A percentile compares a stretch with the other conserved stretches of the same genome.
These are phyloP conservation scores for Gossypium bickii DNA, from an alignment of 345 rosid species.

Conservation along the genomic window DNA sequence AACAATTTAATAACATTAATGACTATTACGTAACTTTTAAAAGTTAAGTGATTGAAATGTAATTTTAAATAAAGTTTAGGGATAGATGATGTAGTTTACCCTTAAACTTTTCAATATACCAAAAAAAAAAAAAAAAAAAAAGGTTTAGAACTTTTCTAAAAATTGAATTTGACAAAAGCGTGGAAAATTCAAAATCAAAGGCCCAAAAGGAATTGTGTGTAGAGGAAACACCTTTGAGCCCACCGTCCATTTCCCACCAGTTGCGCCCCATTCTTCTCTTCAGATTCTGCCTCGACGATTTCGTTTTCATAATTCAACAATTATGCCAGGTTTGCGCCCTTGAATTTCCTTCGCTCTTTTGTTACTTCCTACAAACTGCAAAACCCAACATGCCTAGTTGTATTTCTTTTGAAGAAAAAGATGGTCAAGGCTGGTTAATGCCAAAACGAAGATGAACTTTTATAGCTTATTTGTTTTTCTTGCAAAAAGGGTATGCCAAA, in stretches of 20 bases:
- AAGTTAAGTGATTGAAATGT: too few species aligned
- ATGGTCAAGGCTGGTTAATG: background rate
- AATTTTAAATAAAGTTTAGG: too few species aligned
- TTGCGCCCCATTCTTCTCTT: background rate
- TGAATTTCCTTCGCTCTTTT: background rate
- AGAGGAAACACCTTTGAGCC: background rate
- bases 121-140: too few species aligned
- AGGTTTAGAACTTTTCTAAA: too few species aligned
- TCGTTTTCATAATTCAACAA: background rate
- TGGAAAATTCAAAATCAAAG: background rate
- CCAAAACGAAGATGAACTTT: background rate
- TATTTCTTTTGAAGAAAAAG: background rate
- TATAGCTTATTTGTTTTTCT: background rate
- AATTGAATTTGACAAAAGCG: background rate
- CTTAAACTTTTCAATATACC: too few species aligned
- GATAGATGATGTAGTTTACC: too few species aligned
- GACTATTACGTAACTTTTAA: too few species aligned
- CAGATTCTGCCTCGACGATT: background rate
- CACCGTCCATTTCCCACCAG: conserved; percentile 8
- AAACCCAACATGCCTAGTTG: background rate
- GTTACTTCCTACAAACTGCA: background rate
- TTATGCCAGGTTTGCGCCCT: conserved; percentile 3
- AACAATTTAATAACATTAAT: too few species aligned
- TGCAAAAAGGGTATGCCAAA: background rate
- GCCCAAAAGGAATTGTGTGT: background rate